A percentile compares a stretch with the other conserved stretches of the same genome.
Conservation (phyloP, 495 filamentous ascomycete genomes). For the Penicillium lividum region DNA sequence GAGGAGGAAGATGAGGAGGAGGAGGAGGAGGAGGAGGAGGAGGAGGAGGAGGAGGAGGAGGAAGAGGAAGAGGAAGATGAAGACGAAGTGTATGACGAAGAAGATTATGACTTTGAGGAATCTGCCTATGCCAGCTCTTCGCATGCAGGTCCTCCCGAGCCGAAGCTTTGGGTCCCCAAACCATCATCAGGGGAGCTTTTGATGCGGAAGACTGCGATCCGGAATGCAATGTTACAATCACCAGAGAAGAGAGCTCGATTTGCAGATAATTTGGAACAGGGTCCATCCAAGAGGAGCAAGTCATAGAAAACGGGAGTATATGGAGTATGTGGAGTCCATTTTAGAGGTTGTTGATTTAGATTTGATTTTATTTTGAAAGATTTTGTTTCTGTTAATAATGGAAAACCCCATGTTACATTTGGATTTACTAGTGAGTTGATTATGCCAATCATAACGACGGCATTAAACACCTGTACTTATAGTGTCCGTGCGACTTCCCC, state of each 20-base stretch:
- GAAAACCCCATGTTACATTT: neutral
- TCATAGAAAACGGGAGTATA: neutral
- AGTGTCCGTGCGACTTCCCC: constrained; percentile 19
- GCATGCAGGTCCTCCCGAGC: neutral
- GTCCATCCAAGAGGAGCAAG: neutral
- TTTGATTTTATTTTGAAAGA: neutral
- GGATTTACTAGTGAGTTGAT: constrained; percentile 14
- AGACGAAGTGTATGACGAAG: neutral
- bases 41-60: neutral
- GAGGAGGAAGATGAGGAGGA: neutral
- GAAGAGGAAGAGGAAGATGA: neutral
- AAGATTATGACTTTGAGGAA: neutral
- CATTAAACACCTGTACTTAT: constrained; percentile 19
- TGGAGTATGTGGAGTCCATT: neutral
- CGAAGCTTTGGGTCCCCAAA: neutral
- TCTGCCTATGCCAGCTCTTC: neutral
- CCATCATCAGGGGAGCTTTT: neutral
- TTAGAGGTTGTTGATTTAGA: neutral
- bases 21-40: too few species aligned
- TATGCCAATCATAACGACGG: constrained; percentile 17
- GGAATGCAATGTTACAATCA: neutral
- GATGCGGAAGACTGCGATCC: neutral
- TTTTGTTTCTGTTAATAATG: neutral
- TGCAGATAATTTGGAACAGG: neutral
- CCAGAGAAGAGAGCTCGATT: neutral